A percentile compares a stretch with the other conserved stretches of the same genome.
These are phyloP conservation scores for Cetraspora pellucida DNA, from an alignment of 192 early-diverging fungal genomes.

Conservation along the genomic window DNA sequence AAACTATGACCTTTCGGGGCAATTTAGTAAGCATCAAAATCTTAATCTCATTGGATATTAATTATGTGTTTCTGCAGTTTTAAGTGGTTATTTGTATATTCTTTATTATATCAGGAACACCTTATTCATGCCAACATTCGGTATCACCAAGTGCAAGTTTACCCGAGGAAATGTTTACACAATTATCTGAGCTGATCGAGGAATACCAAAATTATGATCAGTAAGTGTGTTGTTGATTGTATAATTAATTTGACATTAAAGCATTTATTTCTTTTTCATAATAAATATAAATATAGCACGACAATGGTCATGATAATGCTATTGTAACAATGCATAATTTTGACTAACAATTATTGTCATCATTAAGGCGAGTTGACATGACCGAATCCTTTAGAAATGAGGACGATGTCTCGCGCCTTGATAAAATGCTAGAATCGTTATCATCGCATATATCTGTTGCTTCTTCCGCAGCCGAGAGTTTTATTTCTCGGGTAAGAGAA, in stretches of 20 bases:
- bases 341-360: neutral
- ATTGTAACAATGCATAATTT: slow-evolving; percentile 8
- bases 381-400: slow-evolving; percentile 5
- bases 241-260: neutral
- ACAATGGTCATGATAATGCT: neutral
- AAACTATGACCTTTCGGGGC: slow-evolving; percentile 48
- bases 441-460: slow-evolving; percentile 23
- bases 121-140: slow-evolving; percentile 21
- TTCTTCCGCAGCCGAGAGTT: neutral
- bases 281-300: neutral
- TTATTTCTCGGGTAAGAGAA: slow-evolving; percentile 12
- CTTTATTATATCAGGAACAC: neutral
- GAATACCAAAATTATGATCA: slow-evolving; percentile 27
- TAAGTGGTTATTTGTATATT: neutral
- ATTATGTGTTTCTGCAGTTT: neutral
- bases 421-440: slow-evolving; percentile 26
- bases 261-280: neutral
- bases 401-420: slow-evolving; percentile 9
- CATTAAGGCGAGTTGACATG: slow-evolving; percentile 31
- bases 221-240: slow-evolving; percentile 5
- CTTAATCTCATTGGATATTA: neutral
- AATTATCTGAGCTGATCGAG: neutral
- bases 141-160: slow-evolving; percentile 8
- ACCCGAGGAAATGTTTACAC: slow-evolving; percentile 16
- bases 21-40: slow-evolving; percentile 54